phyloP scores from a whole-genome alignment of 495 filamentous ascomycete genomes.

The Massariosphaeria phaeospora region DNA sequence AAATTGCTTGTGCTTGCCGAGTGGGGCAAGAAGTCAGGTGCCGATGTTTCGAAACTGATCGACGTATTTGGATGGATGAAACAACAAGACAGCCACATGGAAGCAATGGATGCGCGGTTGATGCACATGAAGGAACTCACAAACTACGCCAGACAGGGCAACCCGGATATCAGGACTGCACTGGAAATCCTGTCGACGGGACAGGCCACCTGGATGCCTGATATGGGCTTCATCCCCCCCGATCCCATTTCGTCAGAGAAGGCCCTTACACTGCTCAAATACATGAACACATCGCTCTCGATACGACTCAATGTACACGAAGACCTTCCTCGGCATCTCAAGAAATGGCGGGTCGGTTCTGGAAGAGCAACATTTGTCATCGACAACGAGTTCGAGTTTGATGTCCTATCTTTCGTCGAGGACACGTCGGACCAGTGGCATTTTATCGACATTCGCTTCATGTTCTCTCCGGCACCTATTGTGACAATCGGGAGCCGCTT shows the following conservation, averaged over 20 bases:
- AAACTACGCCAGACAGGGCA: constrained; percentile 61
- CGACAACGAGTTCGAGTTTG: constrained; percentile 81
- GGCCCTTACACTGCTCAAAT: constrained; percentile 62
- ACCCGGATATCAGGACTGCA: constrained; percentile 86
- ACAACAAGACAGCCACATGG: constrained; percentile 53
- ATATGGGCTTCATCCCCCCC: constrained; percentile 75
- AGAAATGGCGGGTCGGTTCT: constrained; percentile 65
- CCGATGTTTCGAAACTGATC: constrained; percentile 73
- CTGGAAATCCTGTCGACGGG: constrained; percentile 75
- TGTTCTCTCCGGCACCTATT: constrained; percentile 64
- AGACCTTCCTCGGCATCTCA: constrained; percentile 69
- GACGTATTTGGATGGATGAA: constrained; percentile 72
- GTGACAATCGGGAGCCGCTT: constrained; percentile 41
- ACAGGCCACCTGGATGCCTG: constrained; percentile 67
- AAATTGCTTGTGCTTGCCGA: constrained; percentile 82
- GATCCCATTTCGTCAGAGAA: constrained; percentile 61
- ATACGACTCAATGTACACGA: constrained; percentile 70
- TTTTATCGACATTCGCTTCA: constrained; percentile 85
- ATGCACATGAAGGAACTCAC: constrained; percentile 66
- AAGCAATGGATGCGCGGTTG: constrained; percentile 54
- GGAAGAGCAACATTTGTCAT: constrained; percentile 85
- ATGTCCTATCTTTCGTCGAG: constrained; percentile 81
- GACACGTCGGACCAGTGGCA: constrained; percentile 75
- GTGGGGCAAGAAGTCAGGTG: constrained; percentile 76
- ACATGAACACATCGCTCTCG: constrained; percentile 76